Evolutionary conservation across 2,329 filamentous ascomycete species (phyloP), one percentile per base, ranked within the genome.

Genomic region (Colletotrichum limetticola): DNA sequence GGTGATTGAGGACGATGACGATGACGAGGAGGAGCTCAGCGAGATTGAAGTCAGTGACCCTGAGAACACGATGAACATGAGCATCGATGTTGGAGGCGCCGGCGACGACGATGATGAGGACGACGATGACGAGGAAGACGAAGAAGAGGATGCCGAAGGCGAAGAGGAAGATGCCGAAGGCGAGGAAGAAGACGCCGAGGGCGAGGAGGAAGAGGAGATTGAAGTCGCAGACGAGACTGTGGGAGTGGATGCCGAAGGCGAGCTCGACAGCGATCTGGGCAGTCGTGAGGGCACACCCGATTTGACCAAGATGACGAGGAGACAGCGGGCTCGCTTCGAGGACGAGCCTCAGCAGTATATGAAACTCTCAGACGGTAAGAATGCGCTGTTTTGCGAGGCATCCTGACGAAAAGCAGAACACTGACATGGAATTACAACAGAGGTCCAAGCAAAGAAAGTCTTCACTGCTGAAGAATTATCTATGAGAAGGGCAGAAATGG

Each of bases 401-500:
- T 22, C 3, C n/a, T 24, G 11, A 30, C 16, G 28, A 57, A 11
- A 14, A 5, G 24, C 46, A 79, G 52, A 46, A 46, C 6, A 30
- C 75, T 78, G 67, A 78, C 55, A 28, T 26, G 24, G 28, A 22
- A 24, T 19, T 14, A 26, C 5, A 52, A 74, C 81, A 91, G 89
- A 91, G 85, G 89, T 91, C 5, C 89, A 91, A 85, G 89, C 86
- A 2, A 91, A 91, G 80, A 91, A 91, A 79, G 82, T 85, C 30
- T 91, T 91, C 64, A 91, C 89, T 3, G 89, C 89, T 2, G 89
- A 91, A 76, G 89, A 91, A 75, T 79, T 91, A 12, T 90, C 89
- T 28, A 91, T 91, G 89, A 85, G 89, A 14, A 85, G 89, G 6
- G 86, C 89, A 53, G 89, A 91, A 77, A 91, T 91, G 89, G 89